phyloP scores from a whole-genome alignment of 2,329 filamentous ascomycete species.

The Colletotrichum neosansevieriae region DNA sequence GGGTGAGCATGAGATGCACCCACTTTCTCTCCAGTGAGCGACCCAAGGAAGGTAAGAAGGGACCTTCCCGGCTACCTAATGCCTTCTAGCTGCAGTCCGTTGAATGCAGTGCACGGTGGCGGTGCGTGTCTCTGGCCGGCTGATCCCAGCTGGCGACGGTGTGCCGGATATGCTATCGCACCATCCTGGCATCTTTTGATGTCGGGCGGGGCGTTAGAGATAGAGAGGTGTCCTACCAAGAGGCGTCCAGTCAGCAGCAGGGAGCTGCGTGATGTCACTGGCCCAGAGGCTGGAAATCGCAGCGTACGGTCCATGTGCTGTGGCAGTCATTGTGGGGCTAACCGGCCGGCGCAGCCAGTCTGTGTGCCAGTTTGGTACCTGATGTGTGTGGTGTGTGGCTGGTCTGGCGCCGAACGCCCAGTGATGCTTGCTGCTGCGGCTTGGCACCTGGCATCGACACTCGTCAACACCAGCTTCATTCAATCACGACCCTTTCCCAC shows the following conservation, averaged over 20 bases:
- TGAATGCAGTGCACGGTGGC: slow-evolving; percentile 17
- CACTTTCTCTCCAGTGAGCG: slow-evolving; percentile 4
- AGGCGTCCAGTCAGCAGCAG: too few relatives aligned
- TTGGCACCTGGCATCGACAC: slow-evolving; percentile 22
- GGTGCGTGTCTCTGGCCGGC: slow-evolving; percentile 17
- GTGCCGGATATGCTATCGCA: too few relatives aligned
- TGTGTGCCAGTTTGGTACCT: background rate
- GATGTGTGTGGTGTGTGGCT: too few relatives aligned
- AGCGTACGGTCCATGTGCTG: slow-evolving; percentile 9
- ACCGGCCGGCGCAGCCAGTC: background rate
- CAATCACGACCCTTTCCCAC: slow-evolving; percentile 25
- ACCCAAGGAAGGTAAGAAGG: slow-evolving; percentile 2
- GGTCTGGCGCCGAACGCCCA: slow-evolving; percentile 30
- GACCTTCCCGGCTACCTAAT: slow-evolving; percentile 20
- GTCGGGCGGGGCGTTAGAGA: too few relatives aligned
- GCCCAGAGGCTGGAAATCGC: background rate
- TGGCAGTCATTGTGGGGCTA: slow-evolving; percentile 6
- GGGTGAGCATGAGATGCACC: slow-evolving; percentile 1
- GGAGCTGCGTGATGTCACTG: slow-evolving; percentile 38
- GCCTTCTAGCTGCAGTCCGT: slow-evolving; percentile 4
- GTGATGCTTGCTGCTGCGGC: slow-evolving; percentile 37
- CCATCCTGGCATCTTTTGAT: too few relatives aligned
- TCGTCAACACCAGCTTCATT: slow-evolving; percentile 39
- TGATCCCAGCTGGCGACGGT: slow-evolving; percentile 20
- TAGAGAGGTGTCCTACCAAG: too few relatives aligned